phyloP scores from a whole-genome alignment of 2,329 filamentous ascomycete genomes.

The Apiospora rasikravindrae region DNA sequence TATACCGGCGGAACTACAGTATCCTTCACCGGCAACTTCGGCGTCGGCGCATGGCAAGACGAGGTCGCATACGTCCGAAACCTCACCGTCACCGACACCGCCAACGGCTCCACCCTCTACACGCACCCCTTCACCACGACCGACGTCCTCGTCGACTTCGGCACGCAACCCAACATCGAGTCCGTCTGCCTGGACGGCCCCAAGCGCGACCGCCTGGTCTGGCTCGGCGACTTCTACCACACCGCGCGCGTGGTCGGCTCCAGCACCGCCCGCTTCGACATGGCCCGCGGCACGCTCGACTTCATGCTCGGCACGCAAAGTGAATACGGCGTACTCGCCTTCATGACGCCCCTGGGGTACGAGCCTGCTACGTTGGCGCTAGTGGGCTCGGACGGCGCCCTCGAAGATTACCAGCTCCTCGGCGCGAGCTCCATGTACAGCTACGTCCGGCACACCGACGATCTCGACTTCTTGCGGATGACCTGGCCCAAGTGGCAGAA shows the following conservation, averaged over 20 bases:
- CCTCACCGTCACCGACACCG: slow-evolving; percentile 34
- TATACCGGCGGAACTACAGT: slow-evolving; percentile 22
- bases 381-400: background rate
- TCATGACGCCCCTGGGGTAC: slow-evolving; percentile 26
- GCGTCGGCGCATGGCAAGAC: slow-evolving; percentile 48
- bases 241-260: slow-evolving; percentile 43
- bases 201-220: slow-evolving; percentile 48
- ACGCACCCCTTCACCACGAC: slow-evolving; percentile 34
- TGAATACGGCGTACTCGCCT: slow-evolving; percentile 25
- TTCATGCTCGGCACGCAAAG: slow-evolving; percentile 32
- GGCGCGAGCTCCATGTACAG: slow-evolving; percentile 26
- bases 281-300: slow-evolving; percentile 41
- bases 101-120: slow-evolving; percentile 40
- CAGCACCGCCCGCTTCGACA: slow-evolving; percentile 43
- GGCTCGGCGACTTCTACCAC: slow-evolving; percentile 50
- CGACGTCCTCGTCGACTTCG: slow-evolving; percentile 43
- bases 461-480: slow-evolving; percentile 24
- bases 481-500: slow-evolving; percentile 28
- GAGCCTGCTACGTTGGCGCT: slow-evolving; percentile 18
- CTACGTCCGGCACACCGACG: slow-evolving; percentile 28
- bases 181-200: slow-evolving; percentile 48
- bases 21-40: slow-evolving; percentile 40
- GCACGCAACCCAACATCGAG: slow-evolving; percentile 38
- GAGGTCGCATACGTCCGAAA: slow-evolving; percentile 44
- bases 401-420: slow-evolving; percentile 31